phyloP scores from a whole-genome alignment of 2,329 filamentous ascomycete genomes.

The Phialophora expanda region DNA sequence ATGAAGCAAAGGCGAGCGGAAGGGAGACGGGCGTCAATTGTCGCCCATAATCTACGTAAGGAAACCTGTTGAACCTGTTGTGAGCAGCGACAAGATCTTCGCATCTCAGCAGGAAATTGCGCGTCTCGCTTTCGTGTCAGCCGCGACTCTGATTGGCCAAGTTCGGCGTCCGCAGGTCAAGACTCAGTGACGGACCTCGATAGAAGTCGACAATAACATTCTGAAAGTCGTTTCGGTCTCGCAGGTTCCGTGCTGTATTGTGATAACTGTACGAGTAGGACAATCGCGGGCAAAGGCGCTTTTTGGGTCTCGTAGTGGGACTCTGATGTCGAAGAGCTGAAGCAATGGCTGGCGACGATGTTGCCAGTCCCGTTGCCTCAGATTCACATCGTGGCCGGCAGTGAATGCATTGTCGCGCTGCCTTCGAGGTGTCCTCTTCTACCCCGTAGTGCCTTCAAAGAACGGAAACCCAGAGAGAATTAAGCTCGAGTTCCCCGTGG shows the following conservation, averaged over 20 bases:
- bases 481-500: not conserved
- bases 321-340: not conserved
- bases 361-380: not conserved
- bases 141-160: slow-evolving; percentile 13
- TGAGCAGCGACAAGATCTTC: slow-evolving; percentile 1
- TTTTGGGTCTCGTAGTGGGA: not conserved
- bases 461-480: not conserved
- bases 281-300: not conserved
- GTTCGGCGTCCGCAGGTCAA: not conserved
- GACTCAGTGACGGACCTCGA: not conserved
- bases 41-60: not conserved
- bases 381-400: not conserved
- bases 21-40: not conserved
- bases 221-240: not conserved
- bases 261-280: not conserved
- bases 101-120: slow-evolving; percentile 3
- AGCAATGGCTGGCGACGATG: not conserved
- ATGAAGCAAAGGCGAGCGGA: not conserved
- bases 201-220: not conserved
- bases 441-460: not conserved
- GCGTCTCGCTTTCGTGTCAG: slow-evolving; percentile 15
- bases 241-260: not conserved
- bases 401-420: not conserved
- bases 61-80: slow-evolving; percentile 2
- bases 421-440: not conserved